phyloP scores from a whole-genome alignment of 2,329 filamentous ascomycete genomes.

The Nannizziopsis arthrosporioides region DNA sequence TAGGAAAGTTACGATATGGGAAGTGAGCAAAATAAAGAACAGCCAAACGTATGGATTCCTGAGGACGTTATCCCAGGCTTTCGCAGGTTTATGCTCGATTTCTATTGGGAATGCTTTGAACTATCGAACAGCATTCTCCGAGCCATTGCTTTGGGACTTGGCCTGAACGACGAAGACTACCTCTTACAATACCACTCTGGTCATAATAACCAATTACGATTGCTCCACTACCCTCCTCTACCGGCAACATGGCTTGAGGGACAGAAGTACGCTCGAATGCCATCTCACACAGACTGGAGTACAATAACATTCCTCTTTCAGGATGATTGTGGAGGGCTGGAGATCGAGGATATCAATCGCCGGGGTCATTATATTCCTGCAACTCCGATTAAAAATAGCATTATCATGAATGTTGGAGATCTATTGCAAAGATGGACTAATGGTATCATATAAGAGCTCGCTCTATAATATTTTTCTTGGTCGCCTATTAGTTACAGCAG shows the following conservation, averaged over 20 bases:
- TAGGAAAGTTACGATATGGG: slow-evolving; percentile 44
- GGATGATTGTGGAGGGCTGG: slow-evolving; percentile 41
- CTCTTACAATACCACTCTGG: slow-evolving; percentile 29
- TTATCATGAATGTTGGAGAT: slow-evolving; percentile 42
- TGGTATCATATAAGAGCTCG: slow-evolving; percentile 21
- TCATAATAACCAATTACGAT: slow-evolving; percentile 50
- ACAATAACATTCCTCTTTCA: slow-evolving; percentile 46
- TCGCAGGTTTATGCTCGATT: slow-evolving; percentile 37
- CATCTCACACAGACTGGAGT: slow-evolving; percentile 45
- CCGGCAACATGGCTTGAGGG: slow-evolving; percentile 35
- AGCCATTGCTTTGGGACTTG: slow-evolving; percentile 39
- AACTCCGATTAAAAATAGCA: slow-evolving; percentile 30
- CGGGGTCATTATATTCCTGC: slow-evolving; percentile 33
- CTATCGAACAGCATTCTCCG: slow-evolving; percentile 36
- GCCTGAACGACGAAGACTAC: slow-evolving; percentile 34
- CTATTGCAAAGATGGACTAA: slow-evolving; percentile 42
- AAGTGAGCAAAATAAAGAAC: slow-evolving; percentile 34
- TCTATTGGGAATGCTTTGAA: slow-evolving; percentile 40
- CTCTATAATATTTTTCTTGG: slow-evolving; percentile 7
- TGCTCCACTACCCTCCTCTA: slow-evolving; percentile 48
- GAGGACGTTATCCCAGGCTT: slow-evolving; percentile 37
- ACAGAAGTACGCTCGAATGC: slow-evolving; percentile 38
- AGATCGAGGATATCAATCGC: slow-evolving; percentile 37
- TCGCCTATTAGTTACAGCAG: slow-evolving; percentile 12
- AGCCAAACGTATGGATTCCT: slow-evolving; percentile 43